Evolutionary conservation across 225 moss, liverwort and hornwort genomes (phyloP), one percentile per base, ranked within the genome.

Genomic region (Bryum argenteum): DNA sequence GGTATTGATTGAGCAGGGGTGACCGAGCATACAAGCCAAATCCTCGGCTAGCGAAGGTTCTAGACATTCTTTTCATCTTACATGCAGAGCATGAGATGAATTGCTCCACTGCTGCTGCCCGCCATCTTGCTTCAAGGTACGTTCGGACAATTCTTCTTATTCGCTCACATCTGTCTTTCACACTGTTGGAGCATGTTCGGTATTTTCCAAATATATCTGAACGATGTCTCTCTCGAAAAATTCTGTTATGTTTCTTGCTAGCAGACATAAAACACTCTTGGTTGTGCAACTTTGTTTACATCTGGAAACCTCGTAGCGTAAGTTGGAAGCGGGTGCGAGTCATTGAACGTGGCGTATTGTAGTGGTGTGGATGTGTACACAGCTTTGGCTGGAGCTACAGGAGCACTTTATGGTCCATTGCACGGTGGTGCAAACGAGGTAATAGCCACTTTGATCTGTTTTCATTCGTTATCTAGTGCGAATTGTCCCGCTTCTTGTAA

Each of bases 71-170:
- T 18, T 94, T 97, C 56, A 94, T 94, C 71, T 75, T 97, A 74
- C 97, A 97, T 84, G 97, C 97, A 52, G 97, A 97, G 63, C 97
- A 97, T 74, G 97, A 97, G 79, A 97, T 94, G 94, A 97, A 97
- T 73, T 97, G 97, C 78, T 97, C 94, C 24, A 97, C 97, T 61
- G 92, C 97, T 85, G 97, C 97, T 74, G 94, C 92, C 45, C 89
- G 94, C 66, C 97, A 97, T 80, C 88, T 94, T 75, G 90, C 91
- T 79, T 97, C 94, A 22, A 97, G 96, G 96, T 81, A 78, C 58
- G 22, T 21, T 65, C 7, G 7, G 33, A 33, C 33, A 6, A 33
- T 33, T 33, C 4, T 6, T 33, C 33, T 33, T 33, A 4, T 33
- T 6, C 33, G 33, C 33, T 33, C 33, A 33, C 5, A 2, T 28